Percentiles rank a stretch among this genome's conserved stretches.
These are phyloP conservation scores for Discostella stelligeroides DNA, from an alignment of 108 stramenopile species.

Conservation along the genomic window DNA sequence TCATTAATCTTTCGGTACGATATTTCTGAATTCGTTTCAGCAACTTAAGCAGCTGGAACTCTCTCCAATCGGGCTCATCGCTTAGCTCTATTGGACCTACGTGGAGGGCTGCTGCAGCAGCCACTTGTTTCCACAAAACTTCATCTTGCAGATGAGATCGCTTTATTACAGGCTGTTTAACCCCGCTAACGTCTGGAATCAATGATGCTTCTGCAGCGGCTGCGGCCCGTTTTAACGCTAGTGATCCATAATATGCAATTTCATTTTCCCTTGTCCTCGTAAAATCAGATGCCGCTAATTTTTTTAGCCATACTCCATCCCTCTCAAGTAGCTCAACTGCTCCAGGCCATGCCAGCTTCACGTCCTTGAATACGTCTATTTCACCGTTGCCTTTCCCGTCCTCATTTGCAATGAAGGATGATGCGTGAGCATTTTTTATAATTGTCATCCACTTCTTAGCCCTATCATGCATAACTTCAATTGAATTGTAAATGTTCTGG, in stretches of 20 bases:
- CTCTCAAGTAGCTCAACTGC: conserved; percentile 69
- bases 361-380: conserved; percentile 61
- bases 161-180: conserved; percentile 51
- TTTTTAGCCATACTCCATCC: conserved; percentile 61
- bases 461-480: conserved; percentile 66
- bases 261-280: conserved; percentile 85
- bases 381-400: conserved; percentile 28
- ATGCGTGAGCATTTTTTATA: conserved; percentile 71
- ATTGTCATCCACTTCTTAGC: conserved; percentile 72
- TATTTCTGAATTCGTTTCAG: conserved; percentile 71
- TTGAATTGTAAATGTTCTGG: conserved; percentile 62
- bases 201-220: conserved; percentile 68
- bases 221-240: conserved; percentile 73
- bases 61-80: conserved; percentile 70
- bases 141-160: conserved; percentile 67
- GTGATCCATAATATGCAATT: conserved; percentile 77
- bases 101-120: conserved; percentile 50
- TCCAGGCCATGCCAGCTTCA: conserved; percentile 74
- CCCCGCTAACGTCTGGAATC: conserved; percentile 43
- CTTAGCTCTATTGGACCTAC: conserved; percentile 58
- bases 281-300: conserved; percentile 62
- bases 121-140: conserved; percentile 52
- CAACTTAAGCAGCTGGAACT: conserved; percentile 64
- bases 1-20: conserved; percentile 61
- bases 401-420: conserved; percentile 40